Evolutionary conservation across 2,329 filamentous ascomycete species (phyloP).

Genomic region (Periconia digitata): DNA sequence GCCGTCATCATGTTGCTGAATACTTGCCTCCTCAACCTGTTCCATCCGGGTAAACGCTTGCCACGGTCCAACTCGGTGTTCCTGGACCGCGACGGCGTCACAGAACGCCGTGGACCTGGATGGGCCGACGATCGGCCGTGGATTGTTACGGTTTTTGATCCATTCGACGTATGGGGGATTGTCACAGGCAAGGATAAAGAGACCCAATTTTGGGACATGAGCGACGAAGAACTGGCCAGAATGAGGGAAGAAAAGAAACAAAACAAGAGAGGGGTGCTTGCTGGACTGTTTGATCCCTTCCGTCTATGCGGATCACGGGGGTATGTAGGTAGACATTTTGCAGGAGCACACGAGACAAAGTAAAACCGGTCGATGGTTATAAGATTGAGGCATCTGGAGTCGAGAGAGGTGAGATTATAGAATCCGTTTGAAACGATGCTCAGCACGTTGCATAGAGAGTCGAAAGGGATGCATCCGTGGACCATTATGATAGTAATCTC

Average conservation of each 20-base stretch:
- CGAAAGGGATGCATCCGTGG: no score
- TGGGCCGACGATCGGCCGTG: slow-evolving; percentile 52
- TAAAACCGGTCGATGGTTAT: no score
- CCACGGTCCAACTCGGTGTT: slow-evolving; percentile 55
- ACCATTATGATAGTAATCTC: no score
- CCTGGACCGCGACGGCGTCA: slow-evolving; percentile 54
- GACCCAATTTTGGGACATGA: slow-evolving; percentile 43
- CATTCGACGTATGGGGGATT: slow-evolving; percentile 39
- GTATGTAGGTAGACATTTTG: slow-evolving; percentile 29
- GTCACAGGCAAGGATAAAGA: slow-evolving; percentile 35
- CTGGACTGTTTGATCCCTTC: slow-evolving; percentile 32
- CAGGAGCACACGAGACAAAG: slow-evolving; percentile 1
- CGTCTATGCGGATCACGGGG: slow-evolving; percentile 30
- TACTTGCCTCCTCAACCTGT: slow-evolving; percentile 54
- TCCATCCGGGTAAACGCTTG: slow-evolving; percentile 54
- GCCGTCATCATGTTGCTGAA: slow-evolving; percentile 55
- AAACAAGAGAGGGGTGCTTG: slow-evolving; percentile 23
- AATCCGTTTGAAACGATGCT: no score
- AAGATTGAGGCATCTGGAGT: no score
- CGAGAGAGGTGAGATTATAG: no score
- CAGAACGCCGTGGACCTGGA: slow-evolving; percentile 54
- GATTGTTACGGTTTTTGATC: slow-evolving; percentile 43
- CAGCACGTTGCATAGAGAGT: no score
- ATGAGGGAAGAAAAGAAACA: slow-evolving; percentile 27
- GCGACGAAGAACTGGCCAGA: slow-evolving; percentile 30